A percentile compares a stretch with the other conserved stretches of the same genome.
Evolutionary conservation across 768 basidiomycete species (phyloP).

Genomic region (Chalciporus pseudorubinellus): DNA sequence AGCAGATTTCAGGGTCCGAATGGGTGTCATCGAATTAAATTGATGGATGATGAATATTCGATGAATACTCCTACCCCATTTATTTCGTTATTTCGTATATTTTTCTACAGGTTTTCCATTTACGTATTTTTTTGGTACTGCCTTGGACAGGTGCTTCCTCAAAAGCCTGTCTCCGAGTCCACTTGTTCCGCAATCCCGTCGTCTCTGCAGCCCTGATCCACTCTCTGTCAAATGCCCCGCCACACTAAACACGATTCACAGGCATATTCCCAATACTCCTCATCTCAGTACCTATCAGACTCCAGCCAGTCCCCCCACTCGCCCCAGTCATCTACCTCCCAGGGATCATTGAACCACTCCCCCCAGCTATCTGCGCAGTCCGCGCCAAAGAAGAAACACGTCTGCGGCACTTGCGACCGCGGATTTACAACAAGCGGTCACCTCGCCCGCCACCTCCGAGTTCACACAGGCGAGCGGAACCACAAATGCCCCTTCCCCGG

Average conservation of each 20-base stretch:
- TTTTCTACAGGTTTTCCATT: conserved; percentile 11
- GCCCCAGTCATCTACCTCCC: conserved; percentile 7
- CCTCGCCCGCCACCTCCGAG: conserved; percentile 81
- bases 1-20: conserved; percentile 34
- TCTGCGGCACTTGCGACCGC: conserved; percentile 71
- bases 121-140: conserved; percentile 38
- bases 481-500: conserved; percentile 95
- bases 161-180: conserved; percentile 29
- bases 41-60: conserved; percentile 10
- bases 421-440: conserved; percentile 89
- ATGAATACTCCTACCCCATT: conserved; percentile 13
- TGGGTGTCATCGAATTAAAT: conserved; percentile 29
- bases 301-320: conserved; percentile 17
- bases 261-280: conserved; percentile 21
- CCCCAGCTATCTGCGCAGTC: conserved; percentile 1
- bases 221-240: conserved; percentile 27
- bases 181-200: conserved; percentile 26
- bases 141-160: conserved; percentile 35
- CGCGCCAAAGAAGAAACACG: conserved; percentile 41
- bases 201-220: conserved; percentile 29
- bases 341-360: conserved; percentile 6
- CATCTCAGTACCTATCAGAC: conserved; percentile 27
- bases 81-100: conserved; percentile 27
- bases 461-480: conserved; percentile 90
- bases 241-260: conserved; percentile 29